Evolutionary conservation across 2,329 filamentous ascomycete genomes (phyloP), one percentile per base, ranked within the genome.

Genomic region (Hypoxylon rubiginosum): DNA sequence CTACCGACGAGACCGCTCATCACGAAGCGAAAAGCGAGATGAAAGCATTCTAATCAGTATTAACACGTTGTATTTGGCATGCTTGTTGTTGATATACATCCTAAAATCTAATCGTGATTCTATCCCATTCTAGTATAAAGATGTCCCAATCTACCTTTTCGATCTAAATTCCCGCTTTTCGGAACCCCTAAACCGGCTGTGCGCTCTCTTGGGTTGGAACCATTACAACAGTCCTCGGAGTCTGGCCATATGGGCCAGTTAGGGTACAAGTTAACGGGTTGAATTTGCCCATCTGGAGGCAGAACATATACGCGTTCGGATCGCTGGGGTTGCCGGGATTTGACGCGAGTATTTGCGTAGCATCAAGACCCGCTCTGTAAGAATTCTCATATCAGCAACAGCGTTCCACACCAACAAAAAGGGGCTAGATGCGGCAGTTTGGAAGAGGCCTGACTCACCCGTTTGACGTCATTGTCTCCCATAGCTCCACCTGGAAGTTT

Each of bases 201-300:
- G 53, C 21, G 26, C 26, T 63, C 58, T 64, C 64, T 26, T 70
- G 55, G 21, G 58, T 67, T 2, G 68, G 58, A 6, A 64, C 13
- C 58, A 74, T 70, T 2, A 69, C 61, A 3, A 74, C 67, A 10
- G 67, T 66, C 17, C 56, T 62, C n/a, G 34, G 32, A 3, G 53
- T 10, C 45, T 17, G 13, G 1, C 69, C 63, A 7, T 48, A 50
- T 2, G 73, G 71, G 7, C 73, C 73, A 15, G 57, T 66, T 6
- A 74, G 39, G 8, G 53, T 58, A 55, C 73, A 74, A 3, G 66
- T 73, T 30, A 70, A 45, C 6, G 73, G 72, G 43, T 69, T 70
- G 66, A 74, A 74, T 43, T 74, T 74, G 55, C 73, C 73, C 68
- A 51, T 71, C 58, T 73, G 66, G 9, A 73, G n/a, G 41, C 73